Percentiles rank a stretch among this genome's conserved stretches.
Evolutionary conservation across 2,329 filamentous ascomycete genomes (phyloP).

Genomic region (Cyanodermella asteris): DNA sequence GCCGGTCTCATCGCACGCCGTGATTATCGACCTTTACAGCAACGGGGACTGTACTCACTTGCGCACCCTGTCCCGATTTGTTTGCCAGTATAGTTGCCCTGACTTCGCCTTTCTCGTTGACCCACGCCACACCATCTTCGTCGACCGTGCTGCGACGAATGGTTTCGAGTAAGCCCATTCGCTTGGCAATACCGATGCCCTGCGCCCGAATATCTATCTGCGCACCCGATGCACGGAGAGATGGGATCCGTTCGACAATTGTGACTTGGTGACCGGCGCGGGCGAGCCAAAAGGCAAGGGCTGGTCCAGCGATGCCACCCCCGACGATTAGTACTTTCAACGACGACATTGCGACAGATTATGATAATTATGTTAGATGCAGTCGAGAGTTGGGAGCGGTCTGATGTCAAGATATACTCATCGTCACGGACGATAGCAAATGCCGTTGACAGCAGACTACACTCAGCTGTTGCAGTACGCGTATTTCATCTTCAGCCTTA

Average conservation of each 20-base stretch:
- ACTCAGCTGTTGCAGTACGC: no score
- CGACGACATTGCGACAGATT: slow-evolving; percentile 1
- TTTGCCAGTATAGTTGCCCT: neutral
- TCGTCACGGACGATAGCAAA: no score
- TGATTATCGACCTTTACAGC: no score
- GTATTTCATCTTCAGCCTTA: no score
- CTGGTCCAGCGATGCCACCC: slow-evolving; percentile 7
- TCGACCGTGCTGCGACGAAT: slow-evolving; percentile 5
- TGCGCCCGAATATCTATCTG: slow-evolving; percentile 8
- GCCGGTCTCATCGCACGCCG: slow-evolving; percentile 12
- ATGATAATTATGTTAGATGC: no score
- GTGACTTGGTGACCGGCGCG: slow-evolving; percentile 6
- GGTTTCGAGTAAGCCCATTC: slow-evolving; percentile 7
- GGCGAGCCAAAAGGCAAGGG: slow-evolving; percentile 8
- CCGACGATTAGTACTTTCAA: slow-evolving; percentile 13
- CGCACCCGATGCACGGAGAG: slow-evolving; percentile 6
- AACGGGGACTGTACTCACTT: no score
- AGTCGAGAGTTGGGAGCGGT: no score
- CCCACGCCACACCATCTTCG: slow-evolving; percentile 6
- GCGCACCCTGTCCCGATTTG: neutral
- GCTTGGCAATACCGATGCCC: slow-evolving; percentile 5
- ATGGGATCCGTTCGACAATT: slow-evolving; percentile 7
- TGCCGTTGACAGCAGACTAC: no score
- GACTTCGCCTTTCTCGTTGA: slow-evolving; percentile 9
- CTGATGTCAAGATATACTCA: no score